phyloP scores from a whole-genome alignment of 805 yeast genomes.

The Monosporozyma unispora region DNA sequence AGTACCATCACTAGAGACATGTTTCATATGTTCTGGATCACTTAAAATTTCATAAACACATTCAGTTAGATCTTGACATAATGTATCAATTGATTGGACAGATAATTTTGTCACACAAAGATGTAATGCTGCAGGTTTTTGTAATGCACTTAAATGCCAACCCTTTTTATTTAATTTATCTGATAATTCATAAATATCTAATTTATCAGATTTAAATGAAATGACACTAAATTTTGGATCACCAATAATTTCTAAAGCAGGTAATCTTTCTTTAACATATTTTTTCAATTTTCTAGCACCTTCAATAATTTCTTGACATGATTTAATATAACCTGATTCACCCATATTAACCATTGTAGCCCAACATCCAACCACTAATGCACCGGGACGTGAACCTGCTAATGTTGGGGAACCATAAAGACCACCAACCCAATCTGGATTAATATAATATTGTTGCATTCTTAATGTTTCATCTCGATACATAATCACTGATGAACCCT shows the following conservation, averaged over 20 bases:
- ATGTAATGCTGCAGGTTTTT: constrained; percentile 85
- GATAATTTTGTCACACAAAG: constrained; percentile 77
- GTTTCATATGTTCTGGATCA: constrained; percentile 18
- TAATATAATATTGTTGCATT: constrained; percentile 73
- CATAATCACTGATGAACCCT: constrained; percentile 90
- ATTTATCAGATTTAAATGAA: constrained; percentile 53
- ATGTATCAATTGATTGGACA: constrained; percentile 48
- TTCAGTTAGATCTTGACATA: constrained; percentile 43
- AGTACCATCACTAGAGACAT: constrained; percentile 45
- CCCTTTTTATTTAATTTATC: constrained; percentile 50
- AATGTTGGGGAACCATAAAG: constrained; percentile 92
- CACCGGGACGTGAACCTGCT: constrained; percentile 97
- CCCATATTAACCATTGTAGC: constrained; percentile 82
- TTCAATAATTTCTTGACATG: constrained; percentile 56
- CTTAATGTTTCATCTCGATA: constrained; percentile 64
- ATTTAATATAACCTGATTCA: constrained; percentile 64
- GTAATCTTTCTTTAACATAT: constrained; percentile 38
- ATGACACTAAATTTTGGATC: constrained; percentile 81
- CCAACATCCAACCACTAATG: constrained; percentile 97
- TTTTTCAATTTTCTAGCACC: constrained; percentile 52
- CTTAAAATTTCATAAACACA: constrained; percentile 36
- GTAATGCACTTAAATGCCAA: constrained; percentile 86
- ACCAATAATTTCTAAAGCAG: constrained; percentile 65
- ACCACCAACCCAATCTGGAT: constrained; percentile 88
- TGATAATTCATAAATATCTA: constrained; percentile 71